Conservation (phyloP, 352 stramenopile genomes). For the Halophytophthora batemanensis region DNA sequence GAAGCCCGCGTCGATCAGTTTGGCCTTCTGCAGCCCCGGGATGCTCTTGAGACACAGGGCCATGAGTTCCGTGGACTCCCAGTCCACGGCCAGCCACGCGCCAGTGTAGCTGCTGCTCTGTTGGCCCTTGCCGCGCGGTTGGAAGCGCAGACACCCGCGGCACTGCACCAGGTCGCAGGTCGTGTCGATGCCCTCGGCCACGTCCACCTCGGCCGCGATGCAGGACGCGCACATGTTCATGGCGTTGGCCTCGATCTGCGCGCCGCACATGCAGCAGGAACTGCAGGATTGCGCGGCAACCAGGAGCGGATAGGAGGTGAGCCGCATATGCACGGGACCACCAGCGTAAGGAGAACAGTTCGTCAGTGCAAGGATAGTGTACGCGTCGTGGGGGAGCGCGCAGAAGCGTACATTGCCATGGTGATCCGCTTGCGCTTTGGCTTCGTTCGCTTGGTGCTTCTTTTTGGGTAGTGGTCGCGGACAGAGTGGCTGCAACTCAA, state of each 20-base stretch:
- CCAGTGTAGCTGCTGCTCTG: conserved; percentile 32
- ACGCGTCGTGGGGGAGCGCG: too few species aligned
- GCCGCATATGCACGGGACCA: too few species aligned
- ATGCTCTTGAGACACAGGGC: conserved; percentile 77
- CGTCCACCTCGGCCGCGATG: conserved; percentile 64
- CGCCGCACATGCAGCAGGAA: conserved; percentile 61
- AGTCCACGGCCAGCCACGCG: conserved; percentile 59
- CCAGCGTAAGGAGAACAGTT: too few species aligned
- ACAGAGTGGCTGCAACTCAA: too few species aligned
- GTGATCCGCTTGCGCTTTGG: too few species aligned
- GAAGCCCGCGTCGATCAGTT: conserved; percentile 74
- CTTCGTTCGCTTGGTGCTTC: too few species aligned
- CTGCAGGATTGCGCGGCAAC: conserved; percentile 5
- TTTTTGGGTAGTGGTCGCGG: too few species aligned
- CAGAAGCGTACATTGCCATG: too few species aligned
- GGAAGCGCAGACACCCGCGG: conserved; percentile 63
- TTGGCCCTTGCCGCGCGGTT: conserved; percentile 46
- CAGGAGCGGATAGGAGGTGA: too few species aligned
- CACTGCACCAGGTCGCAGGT: conserved; percentile 56
- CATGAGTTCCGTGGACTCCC: conserved; percentile 76
- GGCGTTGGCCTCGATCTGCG: conserved; percentile 68
- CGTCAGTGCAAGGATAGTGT: too few species aligned
- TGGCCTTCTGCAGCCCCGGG: conserved; percentile 54
- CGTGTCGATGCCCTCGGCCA: conserved; percentile 65
- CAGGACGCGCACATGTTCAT: conserved; percentile 80